Evolutionary conservation across 2,329 filamentous ascomycete species (phyloP).

Genomic region (Shiraia bambusicola): DNA sequence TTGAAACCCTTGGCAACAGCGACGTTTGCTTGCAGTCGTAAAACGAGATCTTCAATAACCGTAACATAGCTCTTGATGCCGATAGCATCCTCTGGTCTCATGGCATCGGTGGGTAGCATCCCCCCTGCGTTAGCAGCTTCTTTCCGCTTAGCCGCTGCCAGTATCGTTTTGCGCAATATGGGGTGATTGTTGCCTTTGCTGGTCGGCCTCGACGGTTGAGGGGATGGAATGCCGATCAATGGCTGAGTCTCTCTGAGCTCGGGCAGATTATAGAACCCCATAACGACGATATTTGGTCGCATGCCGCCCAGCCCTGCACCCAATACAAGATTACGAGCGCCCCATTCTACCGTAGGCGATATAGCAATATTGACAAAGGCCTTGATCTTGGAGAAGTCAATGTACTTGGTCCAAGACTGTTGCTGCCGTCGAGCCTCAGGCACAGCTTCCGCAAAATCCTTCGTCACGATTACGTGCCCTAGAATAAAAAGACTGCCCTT

Average conservation of each 20-base stretch:
- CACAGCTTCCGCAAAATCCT: constrained; percentile 76
- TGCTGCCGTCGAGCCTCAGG: constrained; percentile 81
- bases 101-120: constrained; percentile 67
- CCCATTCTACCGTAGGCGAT: constrained; percentile 81
- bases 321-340: constrained; percentile 77
- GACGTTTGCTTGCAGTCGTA: constrained; percentile 79
- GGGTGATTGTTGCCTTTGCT: constrained; percentile 30
- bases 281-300: constrained; percentile 82
- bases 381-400: constrained; percentile 83
- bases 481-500: constrained; percentile 84
- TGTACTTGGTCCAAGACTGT: constrained; percentile 80
- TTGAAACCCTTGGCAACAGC: constrained; percentile 82
- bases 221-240: constrained; percentile 58
- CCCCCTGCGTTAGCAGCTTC: constrained; percentile 55
- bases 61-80: constrained; percentile 75
- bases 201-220: constrained; percentile 40
- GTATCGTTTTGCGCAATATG: constrained; percentile 38
- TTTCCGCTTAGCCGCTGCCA: constrained; percentile 46
- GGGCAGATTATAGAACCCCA: constrained; percentile 78
- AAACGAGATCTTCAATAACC: constrained; percentile 76
- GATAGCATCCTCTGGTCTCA: constrained; percentile 68
- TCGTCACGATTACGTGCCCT: constrained; percentile 83
- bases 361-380: constrained; percentile 87
- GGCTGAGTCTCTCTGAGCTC: constrained; percentile 67
- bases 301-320: constrained; percentile 83